Conservation (phyloP, 495 filamentous ascomycete genomes). For the Aspergillus taichungensis region DNA sequence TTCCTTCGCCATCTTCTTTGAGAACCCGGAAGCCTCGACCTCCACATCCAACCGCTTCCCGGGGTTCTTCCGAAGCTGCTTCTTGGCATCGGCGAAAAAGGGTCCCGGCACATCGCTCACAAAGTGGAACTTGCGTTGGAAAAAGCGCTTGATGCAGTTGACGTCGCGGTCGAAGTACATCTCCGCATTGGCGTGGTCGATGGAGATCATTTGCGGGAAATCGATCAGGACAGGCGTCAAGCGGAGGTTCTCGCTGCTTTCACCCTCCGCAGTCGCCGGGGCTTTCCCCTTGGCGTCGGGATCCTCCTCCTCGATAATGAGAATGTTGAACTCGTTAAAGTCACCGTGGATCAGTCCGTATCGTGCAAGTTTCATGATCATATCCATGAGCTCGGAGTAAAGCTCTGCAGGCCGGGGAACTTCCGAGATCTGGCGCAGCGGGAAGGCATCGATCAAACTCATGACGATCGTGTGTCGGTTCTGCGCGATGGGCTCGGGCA, state of each 20-base stretch:
- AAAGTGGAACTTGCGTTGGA: constrained; percentile 82
- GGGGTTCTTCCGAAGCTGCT: constrained; percentile 54
- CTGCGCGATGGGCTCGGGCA: constrained; percentile 78
- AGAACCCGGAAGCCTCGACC: constrained; percentile 90
- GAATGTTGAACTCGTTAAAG: constrained; percentile 98
- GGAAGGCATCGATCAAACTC: constrained; percentile 80
- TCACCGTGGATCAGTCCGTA: constrained; percentile 94
- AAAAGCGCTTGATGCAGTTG: constrained; percentile 87
- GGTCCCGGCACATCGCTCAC: constrained; percentile 73
- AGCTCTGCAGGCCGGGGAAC: constrained; percentile 71
- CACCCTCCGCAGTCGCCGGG: constrained; percentile 20
- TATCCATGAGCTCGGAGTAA: constrained; percentile 80
- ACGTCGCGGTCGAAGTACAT: constrained; percentile 97
- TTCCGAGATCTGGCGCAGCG: constrained; percentile 71
- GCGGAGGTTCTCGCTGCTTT: constrained; percentile 23
- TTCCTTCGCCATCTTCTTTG: constrained; percentile 90
- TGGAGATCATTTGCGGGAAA: constrained; percentile 97
- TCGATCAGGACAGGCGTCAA: constrained; percentile 76
- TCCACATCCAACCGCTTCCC: constrained; percentile 71
- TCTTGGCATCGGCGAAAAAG: constrained; percentile 73
- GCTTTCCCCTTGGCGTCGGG: constrained; percentile 32
- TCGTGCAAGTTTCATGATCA: constrained; percentile 76
- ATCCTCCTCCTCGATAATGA: constrained; percentile 65
- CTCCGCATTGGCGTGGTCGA: constrained; percentile 84
- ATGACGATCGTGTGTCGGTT: constrained; percentile 94